These are phyloP conservation scores for Tieghemiomyces parasiticus DNA, from an alignment of 192 early-diverging fungal genomes.

Conservation along the genomic window DNA sequence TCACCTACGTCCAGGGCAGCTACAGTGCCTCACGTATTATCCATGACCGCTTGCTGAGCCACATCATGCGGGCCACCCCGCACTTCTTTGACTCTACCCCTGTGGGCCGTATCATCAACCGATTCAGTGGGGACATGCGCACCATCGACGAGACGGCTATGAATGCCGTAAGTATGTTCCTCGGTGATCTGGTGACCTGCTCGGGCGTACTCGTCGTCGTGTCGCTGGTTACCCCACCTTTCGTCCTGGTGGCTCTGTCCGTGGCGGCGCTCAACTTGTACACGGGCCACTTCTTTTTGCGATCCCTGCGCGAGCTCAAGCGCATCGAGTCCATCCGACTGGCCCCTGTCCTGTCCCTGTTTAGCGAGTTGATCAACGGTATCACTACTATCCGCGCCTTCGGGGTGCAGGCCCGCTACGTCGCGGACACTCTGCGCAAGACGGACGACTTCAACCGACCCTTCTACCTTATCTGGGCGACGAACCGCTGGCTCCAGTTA, in stretches of 20 bases:
- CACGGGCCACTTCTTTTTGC: slow-evolving; percentile 60
- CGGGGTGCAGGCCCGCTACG: slow-evolving; percentile 50
- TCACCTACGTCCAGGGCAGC: slow-evolving; percentile 27
- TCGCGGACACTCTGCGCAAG: slow-evolving; percentile 36
- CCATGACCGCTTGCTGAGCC: slow-evolving; percentile 36
- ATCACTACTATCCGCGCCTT: slow-evolving; percentile 76
- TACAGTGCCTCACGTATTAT: slow-evolving; percentile 39
- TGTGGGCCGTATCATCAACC: slow-evolving; percentile 72
- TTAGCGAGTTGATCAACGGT: slow-evolving; percentile 65
- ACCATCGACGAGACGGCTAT: slow-evolving; percentile 53
- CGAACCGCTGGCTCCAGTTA: slow-evolving; percentile 77
- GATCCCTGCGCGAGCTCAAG: slow-evolving; percentile 76
- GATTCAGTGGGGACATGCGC: slow-evolving; percentile 79
- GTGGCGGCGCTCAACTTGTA: slow-evolving; percentile 39
- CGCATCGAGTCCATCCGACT: slow-evolving; percentile 65
- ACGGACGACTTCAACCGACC: slow-evolving; percentile 73
- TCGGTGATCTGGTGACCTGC: slow-evolving; percentile 33
- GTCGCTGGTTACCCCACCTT: slow-evolving; percentile 48
- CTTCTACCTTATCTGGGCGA: slow-evolving; percentile 72
- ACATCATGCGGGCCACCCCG: slow-evolving; percentile 51
- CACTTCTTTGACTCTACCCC: slow-evolving; percentile 90
- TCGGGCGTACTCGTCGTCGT: slow-evolving; percentile 44
- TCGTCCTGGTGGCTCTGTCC: slow-evolving; percentile 46
- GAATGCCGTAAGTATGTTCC: slow-evolving; percentile 30
- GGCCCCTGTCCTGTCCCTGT: slow-evolving; percentile 65